phyloP scores from a whole-genome alignment of 1,284 basidiomycete species.

The Trichosporon faecale region DNA sequence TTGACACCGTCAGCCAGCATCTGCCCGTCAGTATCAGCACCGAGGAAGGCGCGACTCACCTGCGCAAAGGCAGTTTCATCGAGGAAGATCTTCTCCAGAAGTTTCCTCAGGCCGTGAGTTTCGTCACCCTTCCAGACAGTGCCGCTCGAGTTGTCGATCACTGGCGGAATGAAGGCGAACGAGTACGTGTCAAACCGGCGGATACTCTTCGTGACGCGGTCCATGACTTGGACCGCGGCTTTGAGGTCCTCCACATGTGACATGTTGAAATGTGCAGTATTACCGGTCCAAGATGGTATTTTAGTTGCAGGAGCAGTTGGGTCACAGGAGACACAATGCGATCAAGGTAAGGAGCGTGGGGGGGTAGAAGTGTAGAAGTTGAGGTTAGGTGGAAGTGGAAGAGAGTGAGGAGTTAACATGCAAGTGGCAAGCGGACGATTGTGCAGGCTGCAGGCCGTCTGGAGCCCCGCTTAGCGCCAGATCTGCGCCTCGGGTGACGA shows the following conservation, averaged over 20 bases:
- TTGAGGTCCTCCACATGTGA: neutral
- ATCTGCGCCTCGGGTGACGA: neutral
- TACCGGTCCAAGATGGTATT: neutral
- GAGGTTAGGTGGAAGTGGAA: neutral
- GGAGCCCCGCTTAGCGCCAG: neutral
- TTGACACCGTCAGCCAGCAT: neutral
- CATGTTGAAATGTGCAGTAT: neutral
- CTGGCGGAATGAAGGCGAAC: slow-evolving; percentile 14
- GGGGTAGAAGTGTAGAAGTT: neutral
- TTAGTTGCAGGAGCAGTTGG: neutral
- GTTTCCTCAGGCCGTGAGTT: slow-evolving; percentile 31
- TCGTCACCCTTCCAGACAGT: slow-evolving; percentile 31
- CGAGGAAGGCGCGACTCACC: neutral
- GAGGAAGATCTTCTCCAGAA: slow-evolving; percentile 24
- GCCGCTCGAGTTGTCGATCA: slow-evolving; percentile 17
- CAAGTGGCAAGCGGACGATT: neutral
- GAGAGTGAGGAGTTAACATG: neutral
- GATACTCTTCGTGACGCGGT: neutral
- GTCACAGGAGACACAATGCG: neutral
- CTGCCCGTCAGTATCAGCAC: neutral
- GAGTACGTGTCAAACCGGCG: neutral
- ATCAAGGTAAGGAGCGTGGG: neutral
- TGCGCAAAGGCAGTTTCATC: neutral
- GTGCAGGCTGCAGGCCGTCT: too few species aligned
- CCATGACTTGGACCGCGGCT: neutral